Evolutionary conservation across 108 stramenopile genomes (phyloP).

Genomic region (Pseudonitzschia delicatissima): DNA sequence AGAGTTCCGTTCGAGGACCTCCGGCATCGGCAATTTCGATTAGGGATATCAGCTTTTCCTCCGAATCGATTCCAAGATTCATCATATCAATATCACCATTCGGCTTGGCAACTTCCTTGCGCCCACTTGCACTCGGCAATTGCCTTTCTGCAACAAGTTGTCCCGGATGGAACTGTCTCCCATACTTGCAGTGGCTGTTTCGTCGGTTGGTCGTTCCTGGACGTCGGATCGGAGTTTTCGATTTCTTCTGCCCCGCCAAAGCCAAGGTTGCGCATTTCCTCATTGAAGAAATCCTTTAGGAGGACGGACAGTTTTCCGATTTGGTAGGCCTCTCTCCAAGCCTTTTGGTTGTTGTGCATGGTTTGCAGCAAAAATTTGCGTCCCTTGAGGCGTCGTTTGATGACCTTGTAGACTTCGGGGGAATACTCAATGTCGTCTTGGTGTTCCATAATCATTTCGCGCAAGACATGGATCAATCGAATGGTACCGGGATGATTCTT

Average conservation of each 20-base stretch:
- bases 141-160: too few species aligned
- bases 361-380: constrained; percentile 25
- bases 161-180: too few species aligned
- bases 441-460: constrained; percentile 14
- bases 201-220: too few species aligned
- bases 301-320: constrained; percentile 22
- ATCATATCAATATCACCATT: not conserved
- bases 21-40: constrained; percentile 9
- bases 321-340: constrained; percentile 36
- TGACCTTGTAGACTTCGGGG: constrained; percentile 26
- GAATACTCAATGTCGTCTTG: constrained; percentile 15
- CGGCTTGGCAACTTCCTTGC: not conserved
- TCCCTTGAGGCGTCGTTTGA: constrained; percentile 25
- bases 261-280: constrained; percentile 15
- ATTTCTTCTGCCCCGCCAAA: too few species aligned
- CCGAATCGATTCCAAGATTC: constrained; percentile 19
- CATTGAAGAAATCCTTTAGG: constrained; percentile 21
- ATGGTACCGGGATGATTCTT: constrained; percentile 18
- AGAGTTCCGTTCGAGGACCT: not conserved
- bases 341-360: not conserved
- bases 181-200: too few species aligned
- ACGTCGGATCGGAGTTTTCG: too few species aligned
- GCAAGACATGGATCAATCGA: constrained; percentile 13
- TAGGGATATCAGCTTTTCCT: constrained; percentile 20
- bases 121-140: too few species aligned